A percentile compares a stretch with the other conserved stretches of the same genome.
Conservation (phyloP, 495 filamentous ascomycete species). For the Penicillium waksmanii region DNA sequence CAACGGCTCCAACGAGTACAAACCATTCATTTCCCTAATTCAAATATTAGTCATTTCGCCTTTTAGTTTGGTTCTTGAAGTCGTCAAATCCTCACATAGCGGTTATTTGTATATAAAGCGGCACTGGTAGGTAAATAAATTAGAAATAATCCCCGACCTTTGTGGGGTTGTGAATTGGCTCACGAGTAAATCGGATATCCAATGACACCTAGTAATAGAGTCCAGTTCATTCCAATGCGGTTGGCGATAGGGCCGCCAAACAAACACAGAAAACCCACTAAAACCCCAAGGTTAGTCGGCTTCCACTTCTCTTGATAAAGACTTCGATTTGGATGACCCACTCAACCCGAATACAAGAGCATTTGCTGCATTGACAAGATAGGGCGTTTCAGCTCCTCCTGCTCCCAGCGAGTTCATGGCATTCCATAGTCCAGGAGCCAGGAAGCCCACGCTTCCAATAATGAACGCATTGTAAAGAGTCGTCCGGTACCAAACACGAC, state of each 20-base stretch:
- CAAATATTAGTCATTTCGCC: conserved; percentile 6
- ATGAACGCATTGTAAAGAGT: conserved; percentile 61
- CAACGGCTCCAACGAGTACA: conserved; percentile 62
- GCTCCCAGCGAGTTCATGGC: conserved; percentile 73
- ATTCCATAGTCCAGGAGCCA: conserved; percentile 46
- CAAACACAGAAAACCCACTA: conserved; percentile 62
- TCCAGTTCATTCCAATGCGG: conserved; percentile 63
- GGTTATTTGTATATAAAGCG: conserved; percentile 67
- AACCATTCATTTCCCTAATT: conserved; percentile 61
- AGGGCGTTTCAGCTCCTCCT: conserved; percentile 60
- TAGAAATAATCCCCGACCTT: conserved; percentile 35
- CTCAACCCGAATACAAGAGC: conserved; percentile 59
- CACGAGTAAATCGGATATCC: conserved; percentile 45
- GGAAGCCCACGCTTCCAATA: conserved; percentile 42
- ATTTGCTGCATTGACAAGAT: conserved; percentile 67
- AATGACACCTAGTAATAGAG: conserved; percentile 60
- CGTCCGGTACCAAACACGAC: conserved; percentile 57
- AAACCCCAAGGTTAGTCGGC: conserved; percentile 14
- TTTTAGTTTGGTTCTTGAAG: background rate
- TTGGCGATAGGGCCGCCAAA: conserved; percentile 57
- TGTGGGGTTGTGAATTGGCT: background rate
- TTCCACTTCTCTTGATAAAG: background rate
- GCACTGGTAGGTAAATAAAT: conserved; percentile 33
- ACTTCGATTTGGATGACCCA: conserved; percentile 2
- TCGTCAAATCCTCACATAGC: conserved; percentile 42